phyloP scores from a whole-genome alignment of 192 early-diverging fungal species.

The Coemansia sp. region DNA sequence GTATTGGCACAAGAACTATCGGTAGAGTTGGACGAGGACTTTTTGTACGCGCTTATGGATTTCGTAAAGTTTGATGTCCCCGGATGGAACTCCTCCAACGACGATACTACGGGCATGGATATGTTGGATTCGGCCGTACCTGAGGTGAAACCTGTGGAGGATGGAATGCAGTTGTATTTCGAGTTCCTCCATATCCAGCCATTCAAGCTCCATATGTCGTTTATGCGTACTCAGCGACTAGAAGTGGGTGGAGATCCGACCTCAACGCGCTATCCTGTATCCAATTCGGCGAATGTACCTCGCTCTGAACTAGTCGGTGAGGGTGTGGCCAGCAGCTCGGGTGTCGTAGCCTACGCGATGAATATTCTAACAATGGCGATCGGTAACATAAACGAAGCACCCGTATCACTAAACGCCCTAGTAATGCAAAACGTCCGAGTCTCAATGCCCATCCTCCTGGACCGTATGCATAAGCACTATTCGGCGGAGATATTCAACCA shows the following conservation, averaged over 20 bases:
- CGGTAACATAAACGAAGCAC: constrained; percentile 95
- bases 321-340: constrained; percentile 42
- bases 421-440: constrained; percentile 89
- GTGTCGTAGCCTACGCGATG: constrained; percentile 62
- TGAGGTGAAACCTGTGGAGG: constrained; percentile 70
- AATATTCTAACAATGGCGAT: constrained; percentile 97
- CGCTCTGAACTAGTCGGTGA: constrained; percentile 20
- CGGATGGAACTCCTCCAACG: constrained; percentile 8
- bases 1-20: constrained; percentile 92
- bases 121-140: constrained; percentile 65
- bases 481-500: constrained; percentile 88
- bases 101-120: constrained; percentile 19
- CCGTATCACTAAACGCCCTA: constrained; percentile 87
- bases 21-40: constrained; percentile 93
- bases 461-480: constrained; percentile 86
- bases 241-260: constrained; percentile 40
- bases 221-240: constrained; percentile 72
- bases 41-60: constrained; percentile 83
- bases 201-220: constrained; percentile 95
- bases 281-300: too few species aligned
- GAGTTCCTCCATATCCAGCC: constrained; percentile 94
- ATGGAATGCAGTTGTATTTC: constrained; percentile 85
- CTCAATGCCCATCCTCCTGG: constrained; percentile 71
- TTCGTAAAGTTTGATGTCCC: constrained; percentile 83
- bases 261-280: background rate